A percentile compares a stretch with the other conserved stretches of the same genome.
phyloP scores from a whole-genome alignment of 2,329 filamentous ascomycete species.

The Penicillium decumbens region DNA sequence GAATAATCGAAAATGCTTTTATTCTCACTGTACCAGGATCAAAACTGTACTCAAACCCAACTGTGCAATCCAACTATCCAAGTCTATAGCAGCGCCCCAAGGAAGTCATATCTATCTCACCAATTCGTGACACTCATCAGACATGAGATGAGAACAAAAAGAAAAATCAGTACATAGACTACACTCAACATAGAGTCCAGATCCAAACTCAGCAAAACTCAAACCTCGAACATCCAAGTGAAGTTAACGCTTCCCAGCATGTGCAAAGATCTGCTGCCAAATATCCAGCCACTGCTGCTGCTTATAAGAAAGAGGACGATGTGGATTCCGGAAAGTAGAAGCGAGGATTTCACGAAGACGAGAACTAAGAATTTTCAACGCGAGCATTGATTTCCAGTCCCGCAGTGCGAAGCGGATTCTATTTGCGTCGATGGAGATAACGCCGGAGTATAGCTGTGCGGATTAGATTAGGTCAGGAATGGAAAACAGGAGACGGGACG shows the following conservation, averaged over 20 bases:
- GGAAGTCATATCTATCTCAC: neutral
- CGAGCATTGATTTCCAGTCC: slow-evolving; percentile 87
- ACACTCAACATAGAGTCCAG: neutral
- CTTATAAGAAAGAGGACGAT: slow-evolving; percentile 49
- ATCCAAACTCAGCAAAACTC: neutral
- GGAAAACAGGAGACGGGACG: slow-evolving; percentile 21
- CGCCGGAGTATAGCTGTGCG: slow-evolving; percentile 72
- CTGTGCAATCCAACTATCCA: neutral
- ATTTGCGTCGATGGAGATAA: slow-evolving; percentile 82
- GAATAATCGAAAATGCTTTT: no score
- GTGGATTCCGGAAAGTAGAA: slow-evolving; percentile 55
- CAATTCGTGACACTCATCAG: neutral
- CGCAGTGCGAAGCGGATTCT: slow-evolving; percentile 74
- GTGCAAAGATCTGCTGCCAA: slow-evolving; percentile 65
- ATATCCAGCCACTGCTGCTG: slow-evolving; percentile 70
- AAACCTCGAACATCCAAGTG: neutral
- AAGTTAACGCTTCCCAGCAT: slow-evolving; percentile 23
- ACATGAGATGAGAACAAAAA: neutral
- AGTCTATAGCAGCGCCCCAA: neutral
- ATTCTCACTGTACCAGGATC: neutral
- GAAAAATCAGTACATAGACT: neutral
- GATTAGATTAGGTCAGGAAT: neutral
- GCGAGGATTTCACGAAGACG: slow-evolving; percentile 72
- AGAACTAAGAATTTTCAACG: slow-evolving; percentile 73
- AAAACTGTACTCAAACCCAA: neutral